Evolutionary conservation across 1,284 basidiomycete genomes (phyloP).

Genomic region (Malassezia japonica): DNA sequence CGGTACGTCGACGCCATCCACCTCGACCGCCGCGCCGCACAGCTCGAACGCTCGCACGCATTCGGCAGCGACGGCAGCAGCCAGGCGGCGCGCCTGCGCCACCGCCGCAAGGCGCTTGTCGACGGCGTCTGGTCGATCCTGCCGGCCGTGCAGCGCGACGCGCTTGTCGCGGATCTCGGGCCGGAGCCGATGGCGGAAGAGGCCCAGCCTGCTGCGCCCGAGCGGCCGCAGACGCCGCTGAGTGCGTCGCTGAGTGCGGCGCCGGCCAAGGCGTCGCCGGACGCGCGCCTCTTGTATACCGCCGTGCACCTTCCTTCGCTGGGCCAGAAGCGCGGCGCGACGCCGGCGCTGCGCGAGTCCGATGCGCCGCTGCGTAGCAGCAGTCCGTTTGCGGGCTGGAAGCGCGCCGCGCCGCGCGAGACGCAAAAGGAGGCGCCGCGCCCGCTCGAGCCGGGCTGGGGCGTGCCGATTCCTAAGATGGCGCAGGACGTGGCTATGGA

Average conservation of each 20-base stretch:
- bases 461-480: constrained; percentile 2
- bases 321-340: neutral
- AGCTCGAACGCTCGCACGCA: constrained; percentile 2
- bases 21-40: constrained; percentile 22
- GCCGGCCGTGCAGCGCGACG: constrained; percentile 12
- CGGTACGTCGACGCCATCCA: constrained; percentile 37
- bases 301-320: neutral
- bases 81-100: neutral
- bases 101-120: constrained; percentile 11
- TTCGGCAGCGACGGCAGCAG: neutral
- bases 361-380: constrained; percentile 2
- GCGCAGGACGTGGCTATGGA: neutral
- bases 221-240: neutral
- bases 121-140: constrained; percentile 16
- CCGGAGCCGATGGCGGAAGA: neutral
- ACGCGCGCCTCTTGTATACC: neutral
- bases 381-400: constrained; percentile 17
- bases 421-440: neutral
- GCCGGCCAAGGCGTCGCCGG: neutral
- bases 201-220: neutral
- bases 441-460: neutral
- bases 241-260: constrained; percentile 3
- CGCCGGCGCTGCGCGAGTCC: neutral
- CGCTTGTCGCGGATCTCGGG: neutral
- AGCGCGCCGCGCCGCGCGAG: neutral